Evolutionary conservation across 495 filamentous ascomycete species (phyloP).

Genomic region (Amniculicola lignicola): DNA sequence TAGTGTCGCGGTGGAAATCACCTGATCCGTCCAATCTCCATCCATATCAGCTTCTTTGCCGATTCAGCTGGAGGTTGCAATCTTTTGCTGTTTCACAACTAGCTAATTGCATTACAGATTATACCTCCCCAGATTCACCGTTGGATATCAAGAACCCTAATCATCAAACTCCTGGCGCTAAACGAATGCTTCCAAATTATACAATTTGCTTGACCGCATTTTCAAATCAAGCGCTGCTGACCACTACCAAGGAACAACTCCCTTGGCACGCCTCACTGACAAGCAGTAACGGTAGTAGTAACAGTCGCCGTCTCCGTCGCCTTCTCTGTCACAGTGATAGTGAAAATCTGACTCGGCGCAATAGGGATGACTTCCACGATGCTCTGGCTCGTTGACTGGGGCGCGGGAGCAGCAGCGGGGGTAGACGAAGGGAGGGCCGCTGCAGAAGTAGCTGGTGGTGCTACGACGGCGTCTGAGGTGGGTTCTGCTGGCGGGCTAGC

Average conservation of each 20-base stretch:
- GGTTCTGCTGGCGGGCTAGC: neutral
- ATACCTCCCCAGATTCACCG: too few relatives aligned
- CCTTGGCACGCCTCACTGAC: constrained; percentile 3
- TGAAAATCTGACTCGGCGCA: constrained; percentile 22
- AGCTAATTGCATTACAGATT: too few relatives aligned
- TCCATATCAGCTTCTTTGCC: too few relatives aligned
- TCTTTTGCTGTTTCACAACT: too few relatives aligned
- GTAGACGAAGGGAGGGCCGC: neutral
- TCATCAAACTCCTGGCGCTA: too few relatives aligned
- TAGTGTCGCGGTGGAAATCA: too few relatives aligned
- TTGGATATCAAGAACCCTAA: too few relatives aligned
- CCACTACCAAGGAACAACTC: neutral
- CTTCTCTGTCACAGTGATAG: constrained; percentile 26
- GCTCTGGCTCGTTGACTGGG: constrained; percentile 1
- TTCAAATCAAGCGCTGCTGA: neutral
- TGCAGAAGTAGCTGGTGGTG: neutral
- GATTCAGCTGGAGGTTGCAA: too few relatives aligned
- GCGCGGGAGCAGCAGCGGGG: constrained; percentile 5
- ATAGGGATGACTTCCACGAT: constrained; percentile 22
- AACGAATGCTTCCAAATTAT: too few relatives aligned
- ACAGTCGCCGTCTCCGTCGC: constrained; percentile 18
- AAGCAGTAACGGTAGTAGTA: constrained; percentile 20
- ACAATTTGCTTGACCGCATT: too few relatives aligned
- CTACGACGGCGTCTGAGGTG: neutral
- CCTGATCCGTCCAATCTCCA: too few relatives aligned